Percentiles rank a stretch among this genome's conserved stretches.
Evolutionary conservation across 2,329 filamentous ascomycete species (phyloP).

Genomic region (Verticillium zaregamsianum): DNA sequence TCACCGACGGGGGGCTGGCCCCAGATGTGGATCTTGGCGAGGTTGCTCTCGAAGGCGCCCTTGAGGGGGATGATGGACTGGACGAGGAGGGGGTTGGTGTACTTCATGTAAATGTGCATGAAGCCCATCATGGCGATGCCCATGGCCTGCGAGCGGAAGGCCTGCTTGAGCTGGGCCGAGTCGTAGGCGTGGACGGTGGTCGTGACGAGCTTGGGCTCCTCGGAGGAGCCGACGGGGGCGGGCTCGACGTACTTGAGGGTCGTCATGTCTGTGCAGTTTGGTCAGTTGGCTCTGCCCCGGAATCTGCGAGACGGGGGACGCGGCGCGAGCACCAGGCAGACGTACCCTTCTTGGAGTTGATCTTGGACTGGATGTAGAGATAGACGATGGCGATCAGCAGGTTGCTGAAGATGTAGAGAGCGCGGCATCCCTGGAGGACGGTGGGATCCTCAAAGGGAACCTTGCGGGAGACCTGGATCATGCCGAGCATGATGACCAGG

Average conservation of each 20-base stretch:
- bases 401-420: conserved; percentile 58
- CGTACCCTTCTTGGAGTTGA: conserved; percentile 97
- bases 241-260: conserved; percentile 99
- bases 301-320: not conserved
- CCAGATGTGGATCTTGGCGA: conserved; percentile 92
- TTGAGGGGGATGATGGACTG: conserved; percentile 98
- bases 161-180: conserved; percentile 72
- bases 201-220: conserved; percentile 93
- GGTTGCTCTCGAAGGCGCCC: conserved; percentile 89
- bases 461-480: conserved; percentile 98
- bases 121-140: conserved; percentile 96
- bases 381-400: conserved; percentile 81
- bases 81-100: conserved; percentile 98
- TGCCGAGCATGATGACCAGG: conserved; percentile 89
- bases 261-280: conserved; percentile 69
- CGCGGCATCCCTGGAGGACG: conserved; percentile 53
- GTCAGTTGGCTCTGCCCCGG: conserved; percentile 4
- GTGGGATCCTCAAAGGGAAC: conserved; percentile 85
- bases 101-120: conserved; percentile 99
- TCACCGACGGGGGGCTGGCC: conserved; percentile 85
- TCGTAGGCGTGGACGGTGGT: conserved; percentile 98
- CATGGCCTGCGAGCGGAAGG: conserved; percentile 91
- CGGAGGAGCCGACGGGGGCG: conserved; percentile 83
- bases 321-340: conserved; percentile 6
- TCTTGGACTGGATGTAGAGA: conserved; percentile 76